Base-by-base conservation (phyloP, 495 filamentous ascomycete genomes). In the Xylaria sp. region DNA sequence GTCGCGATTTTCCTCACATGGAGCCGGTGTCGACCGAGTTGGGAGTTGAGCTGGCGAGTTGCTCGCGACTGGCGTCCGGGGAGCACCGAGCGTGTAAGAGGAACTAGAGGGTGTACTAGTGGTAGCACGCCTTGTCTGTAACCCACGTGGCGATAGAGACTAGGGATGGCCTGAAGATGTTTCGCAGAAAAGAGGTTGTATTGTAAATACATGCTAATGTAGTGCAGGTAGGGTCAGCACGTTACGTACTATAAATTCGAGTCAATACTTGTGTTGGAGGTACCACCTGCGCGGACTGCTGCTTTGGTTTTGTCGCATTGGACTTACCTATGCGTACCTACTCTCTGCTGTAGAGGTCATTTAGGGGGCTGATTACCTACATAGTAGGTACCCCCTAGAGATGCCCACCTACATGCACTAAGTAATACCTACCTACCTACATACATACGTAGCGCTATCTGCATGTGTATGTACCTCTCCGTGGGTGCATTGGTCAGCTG, bases 1-100 rank as follows among this genome's bases (percentile, higher is more conserved):
- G 73, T 75, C 61, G 72, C 73, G 70, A 37, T 61, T 68, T 75
- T 77, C 26, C 71, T 77, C 77, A 74, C 77, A 79, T 79, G 77
- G 72, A 68, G 76, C 69, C 59, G 44, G 40, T 69, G 53, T 71
- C 37, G 68, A 64, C 35, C 33, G 61, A 43, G 48, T 55, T 19
- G 31, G 63, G 61, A 43, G 48, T 55, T 19, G 31, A 70, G 44
- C n/a, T 55, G 35, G 43, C 19, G 65, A 24, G 68, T 4, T 44
- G 31, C 29, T 29, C 19, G 40, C 50, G 40, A 46, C 50, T 9
- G 21, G 19, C 14, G 14, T 50, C 11, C 53, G 9, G 35, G 52
- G 35, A 15, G 33, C 21, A 57, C 12, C 29, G n/a, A 31, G 4
- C 43, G 17, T 11, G 29, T 48, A 37, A 40, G 41, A 24, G 26